Base-by-base conservation (phyloP, 148 eudicot species). In the Dianthus caryophyllus region DNA sequence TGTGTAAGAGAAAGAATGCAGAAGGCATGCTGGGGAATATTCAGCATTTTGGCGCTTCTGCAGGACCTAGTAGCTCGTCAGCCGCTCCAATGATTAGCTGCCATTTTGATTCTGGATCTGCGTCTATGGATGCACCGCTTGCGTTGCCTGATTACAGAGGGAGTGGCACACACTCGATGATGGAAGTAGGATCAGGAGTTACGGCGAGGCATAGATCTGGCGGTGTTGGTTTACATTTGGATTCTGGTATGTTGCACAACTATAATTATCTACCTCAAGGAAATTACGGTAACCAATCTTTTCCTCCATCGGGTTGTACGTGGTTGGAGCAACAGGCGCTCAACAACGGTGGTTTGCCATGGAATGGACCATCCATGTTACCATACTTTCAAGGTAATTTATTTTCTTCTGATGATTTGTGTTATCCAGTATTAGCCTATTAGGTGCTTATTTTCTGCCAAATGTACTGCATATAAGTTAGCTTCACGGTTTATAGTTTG, bases 1-100 rank as follows among this genome's bases (percentile, higher is more conserved):
- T 80, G 25, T 84, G 76, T 73, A 93, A 93, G 85, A 76, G 88
- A 73, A 93, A 93, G 73, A 82, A 68, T 62, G 78, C 86, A 11
- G 97, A 87, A 71, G 80, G 84, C 24, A 50, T 78, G 64, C 76
- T 76, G 2, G 74, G 73, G 64, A 82, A 74, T 73, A 63, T 51
- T 75, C 87, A 79, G 41, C 81, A 81, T 68, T 74, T 69, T 50
- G 77, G 81, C 69, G 65, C 77, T 64, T 67, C 79, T 48, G 86
- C 83, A 4, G 88, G 89, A 61, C 81, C 96, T 38, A 87, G 96
- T 75, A 84, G 87, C 69, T 80, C 88, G 73, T 71, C 82, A 16
- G 57, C 72, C 26, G 48, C 61, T 10, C 80, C 85, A 4, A 49
- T 74, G 78, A 57, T 56, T 78, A 60, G 70, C 43, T 66, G 71